These are phyloP conservation scores for Taiozyma onychis DNA, from an alignment of 1,139 yeast species.

Conservation along the genomic window DNA sequence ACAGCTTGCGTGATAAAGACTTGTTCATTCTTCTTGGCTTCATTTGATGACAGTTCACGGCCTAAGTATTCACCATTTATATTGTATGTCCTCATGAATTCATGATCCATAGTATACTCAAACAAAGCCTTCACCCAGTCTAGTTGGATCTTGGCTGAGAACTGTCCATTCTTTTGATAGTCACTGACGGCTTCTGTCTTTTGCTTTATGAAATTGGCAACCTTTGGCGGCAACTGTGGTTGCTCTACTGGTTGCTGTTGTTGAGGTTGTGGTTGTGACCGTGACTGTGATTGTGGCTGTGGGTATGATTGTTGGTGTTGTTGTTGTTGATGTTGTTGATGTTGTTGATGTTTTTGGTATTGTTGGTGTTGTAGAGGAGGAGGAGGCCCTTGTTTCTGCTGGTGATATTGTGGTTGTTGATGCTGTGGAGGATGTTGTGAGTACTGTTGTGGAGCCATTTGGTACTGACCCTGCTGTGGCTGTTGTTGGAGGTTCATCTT, in stretches of 20 bases:
- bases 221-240: not conserved
- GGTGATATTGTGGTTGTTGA: not conserved
- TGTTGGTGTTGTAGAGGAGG: not conserved
- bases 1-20: constrained; percentile 52
- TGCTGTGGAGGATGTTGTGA: not conserved
- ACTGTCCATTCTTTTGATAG: constrained; percentile 23
- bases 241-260: not conserved
- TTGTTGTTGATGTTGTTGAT: not conserved
- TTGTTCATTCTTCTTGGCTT: constrained; percentile 44
- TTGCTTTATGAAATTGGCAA: constrained; percentile 21
- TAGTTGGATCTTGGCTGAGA: constrained; percentile 41
- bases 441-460: not conserved
- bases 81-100: constrained; percentile 36
- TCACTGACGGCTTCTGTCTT: constrained; percentile 30
- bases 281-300: not conserved
- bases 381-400: not conserved
- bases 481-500: not conserved
- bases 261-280: not conserved
- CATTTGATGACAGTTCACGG: constrained; percentile 34
- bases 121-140: constrained; percentile 45
- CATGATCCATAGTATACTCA: constrained; percentile 36
- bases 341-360: not conserved
- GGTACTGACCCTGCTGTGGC: not conserved
- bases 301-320: not conserved
- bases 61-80: constrained; percentile 38